Base-by-base conservation (phyloP, 1,284 basidiomycete genomes). In the Ustilago lituana region DNA sequence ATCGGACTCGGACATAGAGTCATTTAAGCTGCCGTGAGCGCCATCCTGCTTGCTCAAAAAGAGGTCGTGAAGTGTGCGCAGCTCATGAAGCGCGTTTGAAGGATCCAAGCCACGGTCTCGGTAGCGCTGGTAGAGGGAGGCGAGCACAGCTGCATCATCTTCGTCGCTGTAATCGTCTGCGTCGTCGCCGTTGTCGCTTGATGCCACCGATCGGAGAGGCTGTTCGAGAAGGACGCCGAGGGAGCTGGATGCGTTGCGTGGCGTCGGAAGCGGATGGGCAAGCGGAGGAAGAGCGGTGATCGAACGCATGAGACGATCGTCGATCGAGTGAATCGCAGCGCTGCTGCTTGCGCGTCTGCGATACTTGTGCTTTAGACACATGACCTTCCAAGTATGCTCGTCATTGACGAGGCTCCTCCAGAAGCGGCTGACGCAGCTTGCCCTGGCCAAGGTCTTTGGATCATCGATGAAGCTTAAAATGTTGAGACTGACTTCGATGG, bases 401-500 rank as follows among this genome's bases (percentile, higher is more conserved):
- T 95, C 93, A 53, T 87, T 85, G n/a, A 91, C 86, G 4, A 98
- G 86, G 10, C 84, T 84, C 39, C 87, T 84, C 95, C 95, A 98
- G 57, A 87, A 86, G 45, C 86, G 85, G 71, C 89, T 91, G 23
- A 97, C 94, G 44, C 87, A 86, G 37, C 87, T 86, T 0, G 90
- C 90, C 7, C 91, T 84, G 0, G 88, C 86, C 5, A 98, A 87
- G 0, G 91, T 90, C 43, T 85, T 84, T 0, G 92, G 90, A 44
- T 94, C 91, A 68, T 94, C 89, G 45, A 98, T 85, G 82, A 90
- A 95, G 72, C 85, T 84, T 48, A 98, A 86, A 51, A 95, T 88
- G 77, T 93, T 88, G 23, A 96, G 83, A 0, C 89, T 87, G 29
- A 98, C 85, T 82, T 98, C 95, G 15, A 88, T 84, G 0, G 95